These are phyloP conservation scores for Candida nanaspora DNA, from an alignment of 805 yeast species.

Conservation along the genomic window DNA sequence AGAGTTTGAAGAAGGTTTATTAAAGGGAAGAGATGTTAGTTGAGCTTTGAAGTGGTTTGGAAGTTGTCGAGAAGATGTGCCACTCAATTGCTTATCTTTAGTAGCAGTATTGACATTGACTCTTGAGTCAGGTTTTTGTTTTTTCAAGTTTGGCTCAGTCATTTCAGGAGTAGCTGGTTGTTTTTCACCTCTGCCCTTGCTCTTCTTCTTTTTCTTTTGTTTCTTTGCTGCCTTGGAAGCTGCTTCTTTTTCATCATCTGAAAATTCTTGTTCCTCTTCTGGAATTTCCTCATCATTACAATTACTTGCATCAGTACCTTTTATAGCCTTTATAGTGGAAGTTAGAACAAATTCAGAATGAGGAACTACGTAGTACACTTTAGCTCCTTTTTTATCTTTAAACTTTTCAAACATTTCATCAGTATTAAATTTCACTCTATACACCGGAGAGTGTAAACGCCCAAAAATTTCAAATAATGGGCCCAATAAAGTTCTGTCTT, in stretches of 20 bases:
- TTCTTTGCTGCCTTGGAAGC: slow-evolving; percentile 60
- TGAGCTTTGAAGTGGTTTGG: slow-evolving; percentile 12
- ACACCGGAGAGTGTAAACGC: slow-evolving; percentile 71
- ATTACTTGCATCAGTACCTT: slow-evolving; percentile 94
- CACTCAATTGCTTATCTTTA: background rate
- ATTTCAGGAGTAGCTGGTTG: too few relatives aligned
- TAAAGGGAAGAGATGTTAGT: slow-evolving; percentile 6
- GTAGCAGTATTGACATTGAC: background rate
- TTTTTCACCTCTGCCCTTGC: too few relatives aligned
- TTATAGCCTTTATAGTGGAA: slow-evolving; percentile 55
- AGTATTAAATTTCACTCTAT: slow-evolving; percentile 60
- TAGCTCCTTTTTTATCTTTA: slow-evolving; percentile 41
- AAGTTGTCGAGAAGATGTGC: background rate
- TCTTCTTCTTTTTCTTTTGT: slow-evolving; percentile 37
- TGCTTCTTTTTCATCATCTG: slow-evolving; percentile 89
- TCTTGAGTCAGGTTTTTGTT: slow-evolving; percentile 1
- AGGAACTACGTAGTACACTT: slow-evolving; percentile 72
- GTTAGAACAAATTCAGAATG: slow-evolving; percentile 77
- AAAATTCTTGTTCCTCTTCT: slow-evolving; percentile 87
- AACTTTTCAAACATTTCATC: slow-evolving; percentile 42
- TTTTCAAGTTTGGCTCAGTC: too few relatives aligned
- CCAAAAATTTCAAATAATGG: slow-evolving; percentile 87
- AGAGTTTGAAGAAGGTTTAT: too few relatives aligned
- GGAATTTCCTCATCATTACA: slow-evolving; percentile 92
- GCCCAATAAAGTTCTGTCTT: slow-evolving; percentile 65